Conservation (phyloP, 108 stramenopile species). For the Ochromonas danica region DNA sequence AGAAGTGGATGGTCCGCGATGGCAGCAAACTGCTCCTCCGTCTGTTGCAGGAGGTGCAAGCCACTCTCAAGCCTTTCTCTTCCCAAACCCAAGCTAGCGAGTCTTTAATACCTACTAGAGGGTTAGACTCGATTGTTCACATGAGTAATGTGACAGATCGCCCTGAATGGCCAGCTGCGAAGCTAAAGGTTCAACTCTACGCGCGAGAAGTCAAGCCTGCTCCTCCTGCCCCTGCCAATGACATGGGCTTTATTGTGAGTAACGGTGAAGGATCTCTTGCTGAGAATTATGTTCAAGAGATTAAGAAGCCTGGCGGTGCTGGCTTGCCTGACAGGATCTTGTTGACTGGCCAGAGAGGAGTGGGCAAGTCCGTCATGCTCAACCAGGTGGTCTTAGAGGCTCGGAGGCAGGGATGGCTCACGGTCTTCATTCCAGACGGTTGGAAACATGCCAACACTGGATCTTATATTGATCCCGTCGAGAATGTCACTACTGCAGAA, state of each 20-base stretch:
- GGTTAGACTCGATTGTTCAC: neutral
- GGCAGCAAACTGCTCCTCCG: neutral
- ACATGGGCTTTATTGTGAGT: neutral
- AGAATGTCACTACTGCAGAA: neutral
- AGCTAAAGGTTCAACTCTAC: neutral
- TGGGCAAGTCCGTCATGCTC: neutral
- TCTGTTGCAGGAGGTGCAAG: neutral
- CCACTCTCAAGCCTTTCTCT: neutral
- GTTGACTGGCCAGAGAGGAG: neutral
- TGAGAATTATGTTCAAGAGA: neutral
- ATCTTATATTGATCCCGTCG: neutral
- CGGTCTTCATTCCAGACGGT: neutral
- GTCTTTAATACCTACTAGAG: neutral
- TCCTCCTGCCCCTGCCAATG: neutral
- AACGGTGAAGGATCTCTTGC: neutral
- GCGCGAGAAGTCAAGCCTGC: neutral
- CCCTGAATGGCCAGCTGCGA: neutral
- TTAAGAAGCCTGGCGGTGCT: neutral
- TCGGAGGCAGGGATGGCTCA: neutral
- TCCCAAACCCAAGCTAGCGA: neutral
- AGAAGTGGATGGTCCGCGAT: slow-evolving; percentile 4
- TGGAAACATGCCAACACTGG: neutral
- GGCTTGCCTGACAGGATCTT: neutral
- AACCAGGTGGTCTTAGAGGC: slow-evolving; percentile 2
- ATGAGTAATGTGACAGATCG: neutral